These are phyloP conservation scores for Orbilia ellipsospora DNA, from an alignment of 2,329 filamentous ascomycete genomes.

Conservation along the genomic window DNA sequence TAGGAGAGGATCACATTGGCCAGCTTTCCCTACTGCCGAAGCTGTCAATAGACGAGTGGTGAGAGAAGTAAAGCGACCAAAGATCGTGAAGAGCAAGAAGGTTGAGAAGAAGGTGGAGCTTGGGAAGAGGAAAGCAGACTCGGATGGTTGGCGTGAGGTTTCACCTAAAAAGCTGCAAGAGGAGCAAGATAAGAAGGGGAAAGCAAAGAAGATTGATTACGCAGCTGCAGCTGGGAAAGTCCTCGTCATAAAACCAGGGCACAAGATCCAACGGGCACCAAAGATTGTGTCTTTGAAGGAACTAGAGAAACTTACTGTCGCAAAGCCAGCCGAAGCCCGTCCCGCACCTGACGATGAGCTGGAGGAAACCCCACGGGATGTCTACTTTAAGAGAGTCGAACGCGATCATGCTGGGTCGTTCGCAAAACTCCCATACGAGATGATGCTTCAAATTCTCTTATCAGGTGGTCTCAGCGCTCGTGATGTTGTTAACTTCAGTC, in stretches of 20 bases:
- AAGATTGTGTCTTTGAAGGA: constrained; percentile 31
- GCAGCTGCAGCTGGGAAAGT: constrained; percentile 40
- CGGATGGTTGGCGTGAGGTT: constrained; percentile 32
- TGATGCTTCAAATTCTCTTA: constrained; percentile 51
- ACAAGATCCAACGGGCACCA: constrained; percentile 31
- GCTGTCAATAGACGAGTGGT: constrained; percentile 13
- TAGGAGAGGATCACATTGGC: constrained; percentile 10
- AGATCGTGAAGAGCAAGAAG: constrained; percentile 32
- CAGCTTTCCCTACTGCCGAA: constrained; percentile 31
- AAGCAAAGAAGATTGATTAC: constrained; percentile 25
- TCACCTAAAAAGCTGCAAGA: constrained; percentile 15
- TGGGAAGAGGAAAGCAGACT: constrained; percentile 30
- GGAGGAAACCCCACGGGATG: constrained; percentile 14
- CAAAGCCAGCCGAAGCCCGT: constrained; percentile 23
- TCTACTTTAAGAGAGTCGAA: constrained; percentile 34
- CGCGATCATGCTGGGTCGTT: constrained; percentile 39
- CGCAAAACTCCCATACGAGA: constrained; percentile 41
- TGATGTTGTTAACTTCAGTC: constrained; percentile 40
- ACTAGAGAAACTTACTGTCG: constrained; percentile 22
- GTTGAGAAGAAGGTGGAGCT: constrained; percentile 2
- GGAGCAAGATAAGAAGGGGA: neutral
- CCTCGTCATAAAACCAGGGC: constrained; percentile 45
- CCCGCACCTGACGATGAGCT: constrained; percentile 13
- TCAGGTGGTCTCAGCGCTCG: constrained; percentile 32
- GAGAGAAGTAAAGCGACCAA: constrained; percentile 33